phyloP scores from a whole-genome alignment of 805 yeast species.

The Wickerhamiella sorbophila region DNA sequence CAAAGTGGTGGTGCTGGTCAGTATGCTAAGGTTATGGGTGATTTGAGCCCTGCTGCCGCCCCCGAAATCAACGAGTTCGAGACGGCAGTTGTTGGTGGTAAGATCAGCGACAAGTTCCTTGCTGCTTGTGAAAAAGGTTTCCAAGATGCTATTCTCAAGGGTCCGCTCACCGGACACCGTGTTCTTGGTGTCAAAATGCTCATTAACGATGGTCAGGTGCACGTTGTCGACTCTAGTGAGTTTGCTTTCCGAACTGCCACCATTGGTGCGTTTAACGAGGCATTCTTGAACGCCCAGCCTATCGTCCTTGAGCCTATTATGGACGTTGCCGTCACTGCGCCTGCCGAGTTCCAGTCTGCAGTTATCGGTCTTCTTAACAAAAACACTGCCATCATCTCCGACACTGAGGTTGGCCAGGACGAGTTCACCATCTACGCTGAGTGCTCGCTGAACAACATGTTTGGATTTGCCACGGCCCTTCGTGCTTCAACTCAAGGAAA shows the following conservation, averaged over 20 bases:
- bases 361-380: constrained; percentile 87
- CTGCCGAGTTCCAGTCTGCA: constrained; percentile 89
- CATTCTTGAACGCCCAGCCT: constrained; percentile 72
- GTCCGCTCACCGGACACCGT: constrained; percentile 89
- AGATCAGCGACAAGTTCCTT: constrained; percentile 86
- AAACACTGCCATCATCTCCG: constrained; percentile 79
- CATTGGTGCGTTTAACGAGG: constrained; percentile 79
- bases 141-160: constrained; percentile 87
- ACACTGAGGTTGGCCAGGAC: constrained; percentile 86
- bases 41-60: constrained; percentile 36
- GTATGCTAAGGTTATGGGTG: constrained; percentile 91
- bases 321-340: constrained; percentile 87
- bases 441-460: constrained; percentile 91
- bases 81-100: constrained; percentile 90
- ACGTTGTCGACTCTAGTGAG: constrained; percentile 94
- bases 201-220: constrained; percentile 93
- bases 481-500: constrained; percentile 98
- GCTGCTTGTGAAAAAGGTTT: constrained; percentile 92
- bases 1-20: constrained; percentile 99
- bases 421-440: constrained; percentile 90
- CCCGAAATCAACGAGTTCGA: constrained; percentile 46
- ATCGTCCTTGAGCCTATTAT: constrained; percentile 91
- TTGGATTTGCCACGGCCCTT: constrained; percentile 88
- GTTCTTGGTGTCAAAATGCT: constrained; percentile 89
- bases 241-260: constrained; percentile 91